Base-by-base conservation (phyloP, 306 rosid species). In the Prunus mira region DNA sequence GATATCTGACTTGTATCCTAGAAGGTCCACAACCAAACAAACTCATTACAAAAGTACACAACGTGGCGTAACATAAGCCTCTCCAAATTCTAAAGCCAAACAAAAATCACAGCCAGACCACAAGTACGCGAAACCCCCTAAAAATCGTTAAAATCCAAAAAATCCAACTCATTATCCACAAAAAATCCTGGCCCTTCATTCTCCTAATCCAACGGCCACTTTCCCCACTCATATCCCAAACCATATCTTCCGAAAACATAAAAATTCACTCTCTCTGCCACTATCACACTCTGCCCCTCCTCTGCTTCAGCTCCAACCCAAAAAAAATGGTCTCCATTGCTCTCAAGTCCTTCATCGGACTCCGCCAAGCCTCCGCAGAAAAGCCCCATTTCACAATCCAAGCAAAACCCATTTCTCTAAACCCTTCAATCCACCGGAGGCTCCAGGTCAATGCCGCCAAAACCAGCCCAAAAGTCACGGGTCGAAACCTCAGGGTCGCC, bases 401-500 rank as follows among this genome's bases (percentile, higher is more conserved):
- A 0, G 74, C 83, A 0, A 79, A 86, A 22, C 79, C 76, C 57
- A 57, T 5, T 49, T 32, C 83, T 7, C 67, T 17, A 2, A 58
- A 66, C 64, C 62, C 62, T 24, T 74, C 65, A 22, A 9, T 22
- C 72, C 89, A 70, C 63, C 84, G 87, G 3, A 82, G 84, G 1
- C 47, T 89, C 69, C 83, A 75, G 2, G 86, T 93, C 7, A 22
- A 84, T 1, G 97, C 98, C 2, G 87, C 88, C 0, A 82, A 86
- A 55, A 79, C 72, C 72, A 92, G 97, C 84, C 97, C 93, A 8
- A 89, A 87, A 66, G 65, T 95, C 49, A 43, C 88, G 3, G 96
- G 96, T 1, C 83, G 99, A 0, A 88, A 82, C 88, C 99, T 95
- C 74, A 87, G 98, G 0, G 99, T 95, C 0, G 99, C 99, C 0